phyloP scores from a whole-genome alignment of 768 basidiomycete genomes.

The Pulveroboletus ravenelii region DNA sequence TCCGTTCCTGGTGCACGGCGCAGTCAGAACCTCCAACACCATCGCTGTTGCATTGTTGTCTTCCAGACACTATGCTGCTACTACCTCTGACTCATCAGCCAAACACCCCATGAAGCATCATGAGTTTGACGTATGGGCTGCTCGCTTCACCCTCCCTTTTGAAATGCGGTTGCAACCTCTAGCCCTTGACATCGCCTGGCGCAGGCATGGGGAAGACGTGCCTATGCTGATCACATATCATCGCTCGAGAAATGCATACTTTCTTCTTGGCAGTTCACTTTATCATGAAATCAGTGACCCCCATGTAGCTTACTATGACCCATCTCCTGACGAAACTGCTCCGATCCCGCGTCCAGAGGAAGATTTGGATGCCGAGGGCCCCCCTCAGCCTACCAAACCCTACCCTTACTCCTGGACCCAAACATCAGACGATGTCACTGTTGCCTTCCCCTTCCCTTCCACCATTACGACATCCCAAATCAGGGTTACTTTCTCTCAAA shows the following conservation, averaged over 20 bases:
- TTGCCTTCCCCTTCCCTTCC: conserved; percentile 81
- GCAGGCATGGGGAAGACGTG: conserved; percentile 63
- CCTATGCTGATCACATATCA: conserved; percentile 56
- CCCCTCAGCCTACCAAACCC: conserved; percentile 43
- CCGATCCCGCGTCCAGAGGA: conserved; percentile 65
- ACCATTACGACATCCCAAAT: conserved; percentile 59
- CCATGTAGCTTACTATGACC: conserved; percentile 42
- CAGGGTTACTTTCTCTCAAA: conserved; percentile 59
- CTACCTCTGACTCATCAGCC: conserved; percentile 15
- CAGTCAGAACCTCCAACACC: conserved; percentile 33
- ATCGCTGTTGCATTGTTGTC: conserved; percentile 51
- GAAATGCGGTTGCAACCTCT: conserved; percentile 28
- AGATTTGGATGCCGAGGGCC: conserved; percentile 40
- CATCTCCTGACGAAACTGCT: conserved; percentile 59
- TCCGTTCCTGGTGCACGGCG: conserved; percentile 39
- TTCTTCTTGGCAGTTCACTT: conserved; percentile 54
- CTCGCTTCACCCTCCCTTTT: conserved; percentile 44
- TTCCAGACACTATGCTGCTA: conserved; percentile 45
- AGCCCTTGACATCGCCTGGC: conserved; percentile 60
- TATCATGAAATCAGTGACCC: conserved; percentile 43
- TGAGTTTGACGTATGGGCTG: conserved; percentile 66
- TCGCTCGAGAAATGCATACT: conserved; percentile 39
- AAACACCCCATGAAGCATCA: conserved; percentile 27
- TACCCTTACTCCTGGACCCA: conserved; percentile 94
- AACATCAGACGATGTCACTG: conserved; percentile 72